Evolutionary conservation across 1,284 basidiomycete species (phyloP).

Genomic region (Cryptococcus sp.): DNA sequence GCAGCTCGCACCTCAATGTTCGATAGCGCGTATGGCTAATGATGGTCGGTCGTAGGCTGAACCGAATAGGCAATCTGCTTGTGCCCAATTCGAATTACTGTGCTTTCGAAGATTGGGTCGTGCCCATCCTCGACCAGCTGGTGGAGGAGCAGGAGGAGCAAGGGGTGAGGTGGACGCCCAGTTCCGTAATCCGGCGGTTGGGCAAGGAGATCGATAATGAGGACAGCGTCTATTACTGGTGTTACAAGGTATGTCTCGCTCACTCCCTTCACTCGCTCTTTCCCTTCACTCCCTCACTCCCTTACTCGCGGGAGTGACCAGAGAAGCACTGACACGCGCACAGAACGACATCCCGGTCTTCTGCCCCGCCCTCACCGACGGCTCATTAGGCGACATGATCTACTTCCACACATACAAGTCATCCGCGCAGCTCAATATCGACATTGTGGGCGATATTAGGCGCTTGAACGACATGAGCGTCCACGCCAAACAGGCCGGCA

Average conservation of each 20-base stretch:
- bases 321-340: neutral
- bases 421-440: conserved; percentile 72
- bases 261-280: conserved; percentile 16
- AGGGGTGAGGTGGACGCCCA: conserved; percentile 76
- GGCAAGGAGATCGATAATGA: conserved; percentile 97
- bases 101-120: conserved; percentile 98
- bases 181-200: conserved; percentile 83
- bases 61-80: conserved; percentile 96
- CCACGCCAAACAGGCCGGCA: conserved; percentile 88
- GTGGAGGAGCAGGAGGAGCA: conserved; percentile 73
- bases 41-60: conserved; percentile 60
- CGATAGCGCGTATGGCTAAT: neutral
- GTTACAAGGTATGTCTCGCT: conserved; percentile 77
- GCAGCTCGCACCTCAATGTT: too few relatives aligned
- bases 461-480: conserved; percentile 87
- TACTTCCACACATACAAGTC: conserved; percentile 97
- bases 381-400: conserved; percentile 97
- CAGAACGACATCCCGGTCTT: conserved; percentile 99
- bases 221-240: conserved; percentile 98
- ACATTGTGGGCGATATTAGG: conserved; percentile 94
- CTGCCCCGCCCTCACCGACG: conserved; percentile 97
- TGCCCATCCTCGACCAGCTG: conserved; percentile 90
- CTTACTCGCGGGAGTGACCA: conserved; percentile 9
- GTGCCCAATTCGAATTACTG: conserved; percentile 99
- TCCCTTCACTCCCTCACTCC: conserved; percentile 3